Base-by-base conservation (phyloP, 1,284 basidiomycete genomes). In the Austroboletus niveus region DNA sequence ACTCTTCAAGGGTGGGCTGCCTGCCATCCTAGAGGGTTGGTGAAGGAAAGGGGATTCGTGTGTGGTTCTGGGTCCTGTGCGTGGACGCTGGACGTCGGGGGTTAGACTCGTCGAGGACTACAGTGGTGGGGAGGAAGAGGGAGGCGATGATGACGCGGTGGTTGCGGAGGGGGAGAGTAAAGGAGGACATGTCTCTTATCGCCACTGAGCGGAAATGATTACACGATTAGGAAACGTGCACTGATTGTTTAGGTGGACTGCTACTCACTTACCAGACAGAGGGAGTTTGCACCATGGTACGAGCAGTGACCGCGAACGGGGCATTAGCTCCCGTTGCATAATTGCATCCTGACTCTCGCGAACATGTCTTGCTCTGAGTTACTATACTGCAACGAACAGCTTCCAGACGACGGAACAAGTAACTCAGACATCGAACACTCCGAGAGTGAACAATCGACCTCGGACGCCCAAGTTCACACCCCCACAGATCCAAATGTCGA, bases 131-230 rank as follows among this genome's bases (percentile, higher is more conserved):
- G 43, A 91, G 80, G 62, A 90, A 90, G 50, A 91, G 81, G 20
- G 86, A 85, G 12, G 88, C 88, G 65, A 91, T 84, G 65, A 91
- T 74, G 48, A 87, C 76, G 32, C 88, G 75, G 64, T 87, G 84
- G 67, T 82, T 81, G 53, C 83, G 75, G 57, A 87, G 77, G 53
- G 84, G 1, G 20, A 17, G 9, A 22, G 15, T 2, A 41, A 12
- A 41, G 22, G 22, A 22, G 9, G 20, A 41, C 9, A 12, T 14
- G 40, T 35, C 34, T 15, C 15, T 38, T n/a, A 38, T 38, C 15
- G n/a, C 36, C 35, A n/a, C 4, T 17, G 14, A 34, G 32, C 22
- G 22, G 22, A 24, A 4, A 24, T 24, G 3, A 4, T 24, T 29
- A 29, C 29, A 29, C 29, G n/a, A 36, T 15, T n/a, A 17, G 35